Evolutionary conservation across 257 asterid genomes (phyloP).

Genomic region (Lantana camara): DNA sequence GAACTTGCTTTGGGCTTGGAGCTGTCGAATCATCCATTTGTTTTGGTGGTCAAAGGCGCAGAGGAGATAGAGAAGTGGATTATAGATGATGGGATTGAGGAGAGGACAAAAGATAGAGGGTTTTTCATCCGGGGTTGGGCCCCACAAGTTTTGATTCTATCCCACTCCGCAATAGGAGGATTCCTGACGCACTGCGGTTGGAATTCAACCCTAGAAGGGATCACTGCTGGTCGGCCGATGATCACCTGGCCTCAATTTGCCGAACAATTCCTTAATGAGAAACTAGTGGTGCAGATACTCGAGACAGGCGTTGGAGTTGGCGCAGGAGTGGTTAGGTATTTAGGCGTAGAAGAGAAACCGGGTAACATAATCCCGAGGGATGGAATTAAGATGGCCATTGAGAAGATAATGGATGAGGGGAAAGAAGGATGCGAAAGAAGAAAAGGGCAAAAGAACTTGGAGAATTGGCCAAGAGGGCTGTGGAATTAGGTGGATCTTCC

Average conservation of each 20-base stretch:
- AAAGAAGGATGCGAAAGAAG: not conserved
- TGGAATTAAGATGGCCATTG: not conserved
- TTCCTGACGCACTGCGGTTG: conserved; percentile 54
- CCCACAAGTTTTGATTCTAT: conserved; percentile 45
- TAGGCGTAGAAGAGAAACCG: not conserved
- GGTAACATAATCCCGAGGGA: not conserved
- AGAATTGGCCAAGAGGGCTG: too few relatives aligned
- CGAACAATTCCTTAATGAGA: conserved; percentile 27
- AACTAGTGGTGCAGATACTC: conserved; percentile 33
- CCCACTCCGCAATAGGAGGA: conserved; percentile 31
- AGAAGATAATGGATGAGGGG: not conserved
- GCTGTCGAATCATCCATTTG: conserved; percentile 34
- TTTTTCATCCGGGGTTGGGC: conserved; percentile 47
- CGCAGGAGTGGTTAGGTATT: not conserved
- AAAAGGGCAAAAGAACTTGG: not conserved
- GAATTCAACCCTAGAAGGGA: conserved; percentile 30
- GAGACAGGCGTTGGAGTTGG: conserved; percentile 41
- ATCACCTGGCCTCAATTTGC: not conserved
- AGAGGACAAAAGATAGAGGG: conserved; percentile 35
- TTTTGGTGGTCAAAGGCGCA: conserved; percentile 30
- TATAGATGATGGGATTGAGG: conserved; percentile 27
- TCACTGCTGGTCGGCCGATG: not conserved
- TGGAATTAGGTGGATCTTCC: too few relatives aligned
- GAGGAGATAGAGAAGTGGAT: conserved; percentile 20
- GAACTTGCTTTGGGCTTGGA: conserved; percentile 49